These are phyloP conservation scores for Chalaropsis thielavioides DNA, from an alignment of 2,329 filamentous ascomycete species.

Conservation along the genomic window DNA sequence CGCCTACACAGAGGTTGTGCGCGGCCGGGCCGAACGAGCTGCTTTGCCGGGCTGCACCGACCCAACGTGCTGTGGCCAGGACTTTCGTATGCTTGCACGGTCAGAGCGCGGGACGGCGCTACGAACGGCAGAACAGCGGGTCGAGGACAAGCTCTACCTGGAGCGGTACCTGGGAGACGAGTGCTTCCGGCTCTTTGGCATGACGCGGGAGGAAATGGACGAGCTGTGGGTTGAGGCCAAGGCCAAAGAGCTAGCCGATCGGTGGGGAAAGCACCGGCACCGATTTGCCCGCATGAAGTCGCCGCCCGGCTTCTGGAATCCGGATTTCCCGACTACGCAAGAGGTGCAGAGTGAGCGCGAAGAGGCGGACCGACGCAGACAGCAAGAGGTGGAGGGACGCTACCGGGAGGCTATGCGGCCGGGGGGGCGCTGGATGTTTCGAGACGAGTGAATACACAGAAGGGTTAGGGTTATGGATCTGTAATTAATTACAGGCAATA, in stretches of 20 bases:
- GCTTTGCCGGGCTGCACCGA: slow-evolving; percentile 62
- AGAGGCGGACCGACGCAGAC: slow-evolving; percentile 49
- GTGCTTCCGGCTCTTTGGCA: slow-evolving; percentile 42
- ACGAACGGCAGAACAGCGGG: slow-evolving; percentile 25
- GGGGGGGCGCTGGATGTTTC: slow-evolving; percentile 65
- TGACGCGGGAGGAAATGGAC: slow-evolving; percentile 46
- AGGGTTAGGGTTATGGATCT: neutral
- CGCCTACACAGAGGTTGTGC: slow-evolving; percentile 62
- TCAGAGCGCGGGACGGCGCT: slow-evolving; percentile 32
- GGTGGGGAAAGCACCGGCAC: slow-evolving; percentile 63
- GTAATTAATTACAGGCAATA: no score
- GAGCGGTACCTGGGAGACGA: slow-evolving; percentile 44
- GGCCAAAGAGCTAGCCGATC: slow-evolving; percentile 56
- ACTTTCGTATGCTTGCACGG: slow-evolving; percentile 52
- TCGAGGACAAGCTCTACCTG: slow-evolving; percentile 36
- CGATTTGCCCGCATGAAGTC: slow-evolving; percentile 55
- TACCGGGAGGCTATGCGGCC: slow-evolving; percentile 69
- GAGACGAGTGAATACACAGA: slow-evolving; percentile 47
- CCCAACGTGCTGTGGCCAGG: slow-evolving; percentile 59
- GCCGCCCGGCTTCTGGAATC: slow-evolving; percentile 80
- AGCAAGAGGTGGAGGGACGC: slow-evolving; percentile 52
- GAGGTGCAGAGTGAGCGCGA: slow-evolving; percentile 52
- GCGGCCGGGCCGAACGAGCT: slow-evolving; percentile 52
- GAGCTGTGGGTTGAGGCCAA: slow-evolving; percentile 62
- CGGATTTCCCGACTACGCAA: slow-evolving; percentile 81